phyloP scores from a whole-genome alignment of 345 rosid species.

The Camelina neglecta region DNA sequence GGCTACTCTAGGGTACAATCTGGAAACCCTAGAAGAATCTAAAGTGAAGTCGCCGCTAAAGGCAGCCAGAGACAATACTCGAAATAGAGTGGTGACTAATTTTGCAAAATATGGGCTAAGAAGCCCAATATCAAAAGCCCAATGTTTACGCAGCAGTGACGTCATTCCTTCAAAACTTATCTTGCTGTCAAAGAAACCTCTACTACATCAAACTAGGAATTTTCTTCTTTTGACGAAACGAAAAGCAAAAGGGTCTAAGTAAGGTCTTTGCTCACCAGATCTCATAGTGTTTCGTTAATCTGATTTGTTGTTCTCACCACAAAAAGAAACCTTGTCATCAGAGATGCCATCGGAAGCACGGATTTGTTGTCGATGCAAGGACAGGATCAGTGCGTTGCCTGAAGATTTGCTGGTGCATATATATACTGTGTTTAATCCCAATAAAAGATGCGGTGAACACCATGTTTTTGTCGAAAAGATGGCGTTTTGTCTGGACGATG shows the following conservation, averaged over 20 bases:
- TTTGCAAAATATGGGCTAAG: conserved; percentile 3
- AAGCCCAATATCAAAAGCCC: conserved; percentile 3
- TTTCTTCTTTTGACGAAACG: background rate
- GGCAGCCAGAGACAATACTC: too few relatives aligned
- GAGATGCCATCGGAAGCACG: background rate
- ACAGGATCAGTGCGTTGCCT: conserved; percentile 5
- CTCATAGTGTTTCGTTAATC: too few relatives aligned
- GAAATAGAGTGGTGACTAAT: too few relatives aligned
- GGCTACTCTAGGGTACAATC: too few relatives aligned
- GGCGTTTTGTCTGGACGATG: conserved; percentile 5
- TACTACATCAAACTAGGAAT: background rate
- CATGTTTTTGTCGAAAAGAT: conserved; percentile 2
- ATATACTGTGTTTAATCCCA: background rate
- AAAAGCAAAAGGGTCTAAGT: too few relatives aligned
- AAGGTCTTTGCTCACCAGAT: background rate
- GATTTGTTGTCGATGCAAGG: background rate
- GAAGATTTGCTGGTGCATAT: conserved; percentile 2
- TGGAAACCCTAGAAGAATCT: too few relatives aligned
- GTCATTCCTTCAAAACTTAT: background rate
- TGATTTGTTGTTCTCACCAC: too few relatives aligned
- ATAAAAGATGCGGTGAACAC: background rate
- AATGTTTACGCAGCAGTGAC: background rate
- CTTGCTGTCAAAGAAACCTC: background rate
- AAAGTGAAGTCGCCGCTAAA: too few relatives aligned
- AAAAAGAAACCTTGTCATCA: too few relatives aligned